Percentiles rank a stretch among this genome's conserved stretches.
Evolutionary conservation across 2,329 filamentous ascomycete genomes (phyloP).

Genomic region (Ophiostoma triangulosporum): DNA sequence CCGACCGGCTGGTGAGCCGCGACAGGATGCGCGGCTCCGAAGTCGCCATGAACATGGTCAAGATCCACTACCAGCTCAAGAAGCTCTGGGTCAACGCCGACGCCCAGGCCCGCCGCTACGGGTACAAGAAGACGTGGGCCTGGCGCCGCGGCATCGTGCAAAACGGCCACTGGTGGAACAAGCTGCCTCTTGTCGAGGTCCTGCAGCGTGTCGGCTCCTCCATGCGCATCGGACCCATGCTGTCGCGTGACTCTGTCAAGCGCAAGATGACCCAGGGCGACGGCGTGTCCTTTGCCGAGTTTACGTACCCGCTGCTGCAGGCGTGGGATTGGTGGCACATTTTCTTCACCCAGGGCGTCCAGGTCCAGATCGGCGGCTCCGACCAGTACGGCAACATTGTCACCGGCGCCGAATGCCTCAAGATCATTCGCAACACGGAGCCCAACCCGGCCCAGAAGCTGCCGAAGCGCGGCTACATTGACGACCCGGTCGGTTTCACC

Average conservation of each 20-base stretch:
- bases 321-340: constrained; percentile 95
- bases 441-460: constrained; percentile 29
- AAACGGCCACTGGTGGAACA: constrained; percentile 75
- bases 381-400: constrained; percentile 97
- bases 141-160: constrained; percentile 60
- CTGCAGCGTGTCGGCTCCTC: constrained; percentile 58
- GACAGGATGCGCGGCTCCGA: constrained; percentile 36
- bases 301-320: constrained; percentile 84
- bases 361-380: constrained; percentile 85
- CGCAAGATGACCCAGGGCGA: constrained; percentile 71
- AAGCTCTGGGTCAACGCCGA: constrained; percentile 65
- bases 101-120: constrained; percentile 47
- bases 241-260: constrained; percentile 65
- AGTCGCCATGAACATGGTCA: constrained; percentile 49
- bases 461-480: constrained; percentile 25
- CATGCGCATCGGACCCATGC: constrained; percentile 72
- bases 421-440: constrained; percentile 50
- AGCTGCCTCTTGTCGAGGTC: constrained; percentile 58
- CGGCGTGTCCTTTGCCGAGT: constrained; percentile 90
- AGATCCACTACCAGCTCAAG: constrained; percentile 56
- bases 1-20: constrained; percentile 50
- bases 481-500: constrained; percentile 70
- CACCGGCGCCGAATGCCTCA: constrained; percentile 74
- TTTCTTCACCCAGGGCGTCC: constrained; percentile 51
- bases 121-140: constrained; percentile 47